phyloP scores from a whole-genome alignment of 129 eudicot genomes.

The Pulicaria dysenterica region DNA sequence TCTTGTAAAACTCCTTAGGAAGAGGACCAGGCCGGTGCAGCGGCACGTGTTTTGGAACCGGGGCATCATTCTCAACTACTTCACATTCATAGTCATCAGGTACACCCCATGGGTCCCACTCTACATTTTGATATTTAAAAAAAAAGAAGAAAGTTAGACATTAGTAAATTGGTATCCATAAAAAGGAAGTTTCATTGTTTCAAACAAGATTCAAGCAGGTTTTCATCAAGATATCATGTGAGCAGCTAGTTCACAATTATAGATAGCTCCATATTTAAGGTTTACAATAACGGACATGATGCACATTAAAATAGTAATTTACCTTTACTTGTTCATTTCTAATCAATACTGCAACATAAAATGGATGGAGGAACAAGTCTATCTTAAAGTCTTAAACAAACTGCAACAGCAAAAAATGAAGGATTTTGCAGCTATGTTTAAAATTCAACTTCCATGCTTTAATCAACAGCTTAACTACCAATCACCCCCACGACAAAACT shows the following conservation, averaged over 20 bases:
- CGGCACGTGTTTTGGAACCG: conserved; percentile 95
- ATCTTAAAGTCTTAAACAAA: not conserved
- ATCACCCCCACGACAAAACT: not conserved
- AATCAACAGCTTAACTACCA: no score
- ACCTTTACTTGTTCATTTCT: not conserved
- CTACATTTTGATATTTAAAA: not conserved
- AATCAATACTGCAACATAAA: not conserved
- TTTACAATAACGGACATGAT: not conserved
- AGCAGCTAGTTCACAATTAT: not conserved
- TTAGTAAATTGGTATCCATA: no score
- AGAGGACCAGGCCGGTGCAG: conserved; percentile 96
- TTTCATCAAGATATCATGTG: not conserved
- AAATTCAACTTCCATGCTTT: no score
- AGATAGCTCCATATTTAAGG: not conserved
- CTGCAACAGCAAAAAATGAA: not conserved
- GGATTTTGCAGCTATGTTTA: not conserved
- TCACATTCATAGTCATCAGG: conserved; percentile 97
- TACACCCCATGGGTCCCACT: conserved; percentile 72
- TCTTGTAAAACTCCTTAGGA: conserved; percentile 84
- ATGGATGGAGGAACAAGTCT: not conserved
- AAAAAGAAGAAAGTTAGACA: not conserved
- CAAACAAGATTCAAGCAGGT: not conserved
- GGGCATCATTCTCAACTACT: conserved; percentile 89
- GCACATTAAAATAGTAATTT: not conserved
- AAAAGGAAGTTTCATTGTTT: not conserved